Conservation (phyloP, 768 basidiomycete species). For the Hygrophoropsis aurantiaca region DNA sequence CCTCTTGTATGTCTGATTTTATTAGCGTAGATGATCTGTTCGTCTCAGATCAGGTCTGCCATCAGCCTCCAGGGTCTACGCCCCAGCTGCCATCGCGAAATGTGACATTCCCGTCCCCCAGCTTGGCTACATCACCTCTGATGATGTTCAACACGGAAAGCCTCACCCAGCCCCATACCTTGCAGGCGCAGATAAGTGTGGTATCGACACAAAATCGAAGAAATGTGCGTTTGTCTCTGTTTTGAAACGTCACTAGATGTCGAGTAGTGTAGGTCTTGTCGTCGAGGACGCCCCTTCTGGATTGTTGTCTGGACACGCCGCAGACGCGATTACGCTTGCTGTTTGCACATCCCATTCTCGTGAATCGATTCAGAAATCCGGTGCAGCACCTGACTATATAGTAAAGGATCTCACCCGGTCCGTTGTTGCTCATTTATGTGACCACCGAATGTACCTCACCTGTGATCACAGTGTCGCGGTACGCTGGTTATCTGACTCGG, state of each 20-base stretch:
- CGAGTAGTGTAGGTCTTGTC: conserved; percentile 59
- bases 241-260: background rate
- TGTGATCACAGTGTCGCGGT: too few species aligned
- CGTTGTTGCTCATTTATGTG: too few species aligned
- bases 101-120: background rate
- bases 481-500: too few species aligned
- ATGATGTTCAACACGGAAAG: conserved; percentile 63
- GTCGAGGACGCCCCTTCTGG: conserved; percentile 91
- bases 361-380: conserved; percentile 49
- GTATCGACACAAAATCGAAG: conserved; percentile 41
- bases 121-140: too few species aligned
- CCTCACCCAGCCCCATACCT: conserved; percentile 90
- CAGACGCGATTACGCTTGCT: conserved; percentile 74
- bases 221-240: conserved; percentile 46
- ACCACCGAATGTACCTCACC: too few species aligned
- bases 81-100: conserved; percentile 63
- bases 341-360: conserved; percentile 80
- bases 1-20: too few species aligned
- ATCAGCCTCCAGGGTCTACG: conserved; percentile 72
- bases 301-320: conserved; percentile 68
- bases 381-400: conserved; percentile 62
- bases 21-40: too few species aligned
- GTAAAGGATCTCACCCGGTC: conserved; percentile 69
- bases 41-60: too few species aligned
- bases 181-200: conserved; percentile 63